Evolutionary conservation across 257 asterid species (phyloP).

Genomic region (Solanum rostratum): DNA sequence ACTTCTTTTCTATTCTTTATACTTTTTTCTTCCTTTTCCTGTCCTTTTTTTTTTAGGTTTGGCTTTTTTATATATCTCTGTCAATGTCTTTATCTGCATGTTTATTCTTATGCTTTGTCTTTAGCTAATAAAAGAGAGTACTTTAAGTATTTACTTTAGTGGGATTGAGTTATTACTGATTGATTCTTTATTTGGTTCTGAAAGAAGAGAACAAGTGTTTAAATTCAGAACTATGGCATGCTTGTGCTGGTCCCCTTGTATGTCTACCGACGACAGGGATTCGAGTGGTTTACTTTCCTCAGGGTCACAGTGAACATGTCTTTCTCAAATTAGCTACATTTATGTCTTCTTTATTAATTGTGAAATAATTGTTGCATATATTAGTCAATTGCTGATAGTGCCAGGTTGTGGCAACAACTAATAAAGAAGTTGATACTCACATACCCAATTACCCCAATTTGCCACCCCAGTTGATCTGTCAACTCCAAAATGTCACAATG

Average conservation of each 20-base stretch:
- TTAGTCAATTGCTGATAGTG: constrained; percentile 5
- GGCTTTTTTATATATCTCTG: neutral
- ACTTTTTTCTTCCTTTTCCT: constrained; percentile 2
- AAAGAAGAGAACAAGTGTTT: constrained; percentile 90
- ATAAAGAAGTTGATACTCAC: constrained; percentile 86
- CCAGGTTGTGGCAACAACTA: constrained; percentile 92
- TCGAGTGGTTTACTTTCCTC: constrained; percentile 97
- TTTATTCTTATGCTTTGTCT: neutral
- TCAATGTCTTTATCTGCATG: neutral
- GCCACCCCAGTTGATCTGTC: constrained; percentile 89
- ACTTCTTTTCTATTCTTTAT: constrained; percentile 1
- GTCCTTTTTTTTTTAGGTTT: neutral
- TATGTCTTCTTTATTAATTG: neutral
- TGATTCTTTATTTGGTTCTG: constrained; percentile 13
- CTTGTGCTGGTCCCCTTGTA: constrained; percentile 98
- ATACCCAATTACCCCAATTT: constrained; percentile 92
- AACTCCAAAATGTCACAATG: constrained; percentile 96
- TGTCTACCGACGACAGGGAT: constrained; percentile 74
- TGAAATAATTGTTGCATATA: neutral
- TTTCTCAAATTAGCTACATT: neutral
- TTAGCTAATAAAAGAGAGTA: neutral
- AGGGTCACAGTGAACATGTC: constrained; percentile 99
- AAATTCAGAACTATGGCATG: constrained; percentile 99
- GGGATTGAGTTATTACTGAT: neutral
- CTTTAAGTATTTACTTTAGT: neutral